Evolutionary conservation across 116 monocot species (phyloP), one percentile per base, ranked within the genome.

Genomic region (Phalaenopsis hybrid): DNA sequence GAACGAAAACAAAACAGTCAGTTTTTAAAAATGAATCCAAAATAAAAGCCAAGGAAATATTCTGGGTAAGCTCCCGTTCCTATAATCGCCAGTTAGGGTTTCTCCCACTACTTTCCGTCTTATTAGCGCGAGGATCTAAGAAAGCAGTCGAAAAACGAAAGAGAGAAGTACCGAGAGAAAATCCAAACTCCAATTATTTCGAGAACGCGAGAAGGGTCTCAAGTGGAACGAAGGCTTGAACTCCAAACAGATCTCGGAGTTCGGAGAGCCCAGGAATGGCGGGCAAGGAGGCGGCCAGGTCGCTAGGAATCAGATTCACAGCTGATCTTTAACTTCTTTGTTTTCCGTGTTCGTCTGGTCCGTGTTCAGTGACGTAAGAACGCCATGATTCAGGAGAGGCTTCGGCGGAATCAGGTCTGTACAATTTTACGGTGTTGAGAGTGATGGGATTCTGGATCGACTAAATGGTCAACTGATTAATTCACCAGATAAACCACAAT

Each of bases 231-330:
- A 4, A 55, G 55, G 55, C 51, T 13, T 0, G 11, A 55, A 55
- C 55, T 55, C 55, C 55, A 16, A 65, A 25, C 65, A 65, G 65
- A 65, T 65, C 65, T 25, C n/a, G 65, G 65, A 65, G 65, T 65
- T 65, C 23, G 21, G 65, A 21, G 12, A 65, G 25, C 11, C 58
- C 3, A 57, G 3, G 10, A 11, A 13, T 57, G 57, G 18, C 12
- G 12, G 4, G 16, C 10, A 18, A 20, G 20, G 5, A 58, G 4
- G 18, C 13, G 17, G 58, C 58, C 58, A 55, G 16, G 16, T 55
- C 23, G 23, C 65, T 8, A 25, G 25, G 25, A 8, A 21, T 10
- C 1, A 21, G 65, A 1, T 7, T 23, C n/a, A 8, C 65, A 23
- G n/a, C 65, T 65, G 23, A 20, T 55, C 55, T 55, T 52, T 13